Evolutionary conservation across 2,329 filamentous ascomycete species (phyloP).

Genomic region (Penicillium sp.): DNA sequence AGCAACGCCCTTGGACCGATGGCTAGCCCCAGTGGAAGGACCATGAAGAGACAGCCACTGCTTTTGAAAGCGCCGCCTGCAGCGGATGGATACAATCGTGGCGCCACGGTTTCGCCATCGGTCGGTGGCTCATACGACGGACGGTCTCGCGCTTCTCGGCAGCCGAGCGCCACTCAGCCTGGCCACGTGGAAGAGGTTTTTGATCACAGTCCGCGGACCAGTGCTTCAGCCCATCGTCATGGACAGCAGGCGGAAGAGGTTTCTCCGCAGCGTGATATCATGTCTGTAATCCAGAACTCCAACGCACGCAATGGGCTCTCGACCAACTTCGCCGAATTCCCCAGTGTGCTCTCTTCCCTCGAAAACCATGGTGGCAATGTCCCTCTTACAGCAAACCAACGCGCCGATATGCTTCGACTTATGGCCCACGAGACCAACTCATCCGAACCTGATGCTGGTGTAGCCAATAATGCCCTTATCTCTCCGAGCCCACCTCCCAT

Average conservation of each 20-base stretch:
- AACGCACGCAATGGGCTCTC: conserved; percentile 44
- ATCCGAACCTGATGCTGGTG: conserved; percentile 37
- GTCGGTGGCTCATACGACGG: conserved; percentile 33
- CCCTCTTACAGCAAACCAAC: conserved; percentile 45
- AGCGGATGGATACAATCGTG: conserved; percentile 27
- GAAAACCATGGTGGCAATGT: conserved; percentile 44
- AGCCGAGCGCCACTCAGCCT: conserved; percentile 30
- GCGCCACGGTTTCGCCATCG: conserved; percentile 39
- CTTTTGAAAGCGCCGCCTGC: conserved; percentile 46
- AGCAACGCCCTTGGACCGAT: conserved; percentile 37
- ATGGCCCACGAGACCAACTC: conserved; percentile 47
- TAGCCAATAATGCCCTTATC: conserved; percentile 55
- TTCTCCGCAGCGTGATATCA: conserved; percentile 44
- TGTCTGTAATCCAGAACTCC: conserved; percentile 48
- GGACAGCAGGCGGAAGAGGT: conserved; percentile 20
- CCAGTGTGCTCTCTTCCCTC: conserved; percentile 45
- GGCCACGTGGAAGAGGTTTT: conserved; percentile 46
- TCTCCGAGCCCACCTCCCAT: conserved; percentile 54
- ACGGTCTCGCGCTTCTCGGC: conserved; percentile 27
- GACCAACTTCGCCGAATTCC: conserved; percentile 43
- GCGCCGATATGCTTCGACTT: conserved; percentile 48
- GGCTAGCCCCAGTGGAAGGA: conserved; percentile 36
- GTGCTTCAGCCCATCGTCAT: conserved; percentile 19
- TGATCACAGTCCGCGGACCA: conserved; percentile 37
- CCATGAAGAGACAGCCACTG: conserved; percentile 47